Percentiles rank a stretch among this genome's conserved stretches.
Conservation (phyloP, 106 monocot genomes). For the Acorus gramineus region DNA sequence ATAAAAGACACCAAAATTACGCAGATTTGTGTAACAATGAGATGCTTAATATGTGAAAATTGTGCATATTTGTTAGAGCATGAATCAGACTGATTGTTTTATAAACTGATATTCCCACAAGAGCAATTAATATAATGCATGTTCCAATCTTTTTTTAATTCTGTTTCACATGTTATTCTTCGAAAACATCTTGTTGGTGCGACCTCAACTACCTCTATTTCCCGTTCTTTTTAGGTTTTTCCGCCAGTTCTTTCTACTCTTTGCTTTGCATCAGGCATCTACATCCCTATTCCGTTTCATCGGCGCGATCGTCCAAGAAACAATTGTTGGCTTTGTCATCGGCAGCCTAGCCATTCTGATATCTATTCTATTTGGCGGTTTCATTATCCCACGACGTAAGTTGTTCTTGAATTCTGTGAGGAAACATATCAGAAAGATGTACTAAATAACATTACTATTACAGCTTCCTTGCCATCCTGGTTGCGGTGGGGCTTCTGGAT, state of each 20-base stretch:
- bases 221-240: slow-evolving; percentile 4
- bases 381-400: slow-evolving; percentile 16
- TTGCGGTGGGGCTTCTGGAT: slow-evolving; percentile 15
- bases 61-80: no score
- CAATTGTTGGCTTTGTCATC: neutral
- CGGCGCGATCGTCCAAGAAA: slow-evolving; percentile 4
- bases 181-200: neutral
- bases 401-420: neutral
- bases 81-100: no score
- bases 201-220: neutral
- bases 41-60: no score
- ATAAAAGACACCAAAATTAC: no score
- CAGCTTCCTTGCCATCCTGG: slow-evolving; percentile 17
- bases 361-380: slow-evolving; percentile 10
- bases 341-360: slow-evolving; percentile 2
- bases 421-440: neutral
- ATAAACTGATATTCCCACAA: no score
- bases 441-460: neutral
- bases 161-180: no score
- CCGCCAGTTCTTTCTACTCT: slow-evolving; percentile 1
- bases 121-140: no score
- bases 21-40: no score
- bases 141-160: no score
- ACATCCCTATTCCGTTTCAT: slow-evolving; percentile 15
- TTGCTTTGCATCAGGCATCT: slow-evolving; percentile 19